Base-by-base conservation (phyloP, 345 rosid species). In the Kernera saxatilis region DNA sequence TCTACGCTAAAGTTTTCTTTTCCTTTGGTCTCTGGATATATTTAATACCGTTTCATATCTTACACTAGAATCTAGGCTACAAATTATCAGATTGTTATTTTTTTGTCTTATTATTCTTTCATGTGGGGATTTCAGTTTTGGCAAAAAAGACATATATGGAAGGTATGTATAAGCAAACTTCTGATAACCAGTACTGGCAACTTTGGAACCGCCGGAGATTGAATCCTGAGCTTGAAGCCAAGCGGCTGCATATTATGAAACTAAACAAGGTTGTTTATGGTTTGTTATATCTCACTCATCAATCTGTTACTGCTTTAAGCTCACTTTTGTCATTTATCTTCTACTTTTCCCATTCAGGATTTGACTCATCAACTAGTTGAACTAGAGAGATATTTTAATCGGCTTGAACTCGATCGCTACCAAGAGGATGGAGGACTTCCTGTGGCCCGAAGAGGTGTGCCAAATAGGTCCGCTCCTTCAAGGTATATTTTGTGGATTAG, bases 151-250 rank as follows among this genome's bases (percentile, higher is more conserved):
- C 81, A 77, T 83, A 85, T 59, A 61, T 89, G 73, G 93, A 94
- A 75, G 95, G 91, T 60, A 79, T 89, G 73, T 73, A 86, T 45
- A 89, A 88, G 81, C 99, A 94, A 88, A 86, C 95, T 73, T 84
- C 86, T 54, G 96, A 94, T 76, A 71, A 77, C 58, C 88, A 69
- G 56, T 91, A 89, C 70, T 85, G 89, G 96, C 95, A 94, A 49
- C 85, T 91, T 29, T 91, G 97, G 99, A 85, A 85, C 82, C 84
- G 78, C 73, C 99, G 85, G 81, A 89, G 83, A 84, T 78, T 91
- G 84, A 81, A 86, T 78, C 79, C 90, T 61, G 97, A 88, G 79
- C 85, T 91, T 78, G 97, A 89, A 82, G 84, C 86, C 72, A 94
- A 91, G 82, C 85, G 64, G 81, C 82, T 64, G 18, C 84, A 73